Evolutionary conservation across 2,329 filamentous ascomycete species (phyloP), one percentile per base, ranked within the genome.

Genomic region (Cadophora luteo-olivacea): DNA sequence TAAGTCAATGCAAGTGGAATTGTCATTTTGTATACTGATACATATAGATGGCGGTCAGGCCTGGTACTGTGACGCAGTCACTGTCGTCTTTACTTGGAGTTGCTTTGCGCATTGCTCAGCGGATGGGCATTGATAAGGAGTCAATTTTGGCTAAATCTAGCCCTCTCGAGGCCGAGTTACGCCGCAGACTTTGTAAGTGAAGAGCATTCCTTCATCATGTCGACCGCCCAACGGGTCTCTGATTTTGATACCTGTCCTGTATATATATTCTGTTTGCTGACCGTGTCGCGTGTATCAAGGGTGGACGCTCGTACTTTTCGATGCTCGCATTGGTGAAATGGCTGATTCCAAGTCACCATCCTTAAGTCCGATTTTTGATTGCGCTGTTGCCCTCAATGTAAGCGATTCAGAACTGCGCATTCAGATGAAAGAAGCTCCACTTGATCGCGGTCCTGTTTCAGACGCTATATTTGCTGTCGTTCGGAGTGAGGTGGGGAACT

Each of bases 291-390:
- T 12, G 22, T 25, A 16, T 5, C 9, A 14, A 60, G 57, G 57
- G 91, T 93, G 90, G 90, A 87, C 88, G 38, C 82, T 94, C 19
- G 84, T 90, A 16, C 82, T 87, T 32, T 90, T 92, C 72, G 91
- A 94, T 77, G 83, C 85, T 69, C 88, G 91, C 25, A 85, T 92
- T 48, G 85, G 88, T 67, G 91, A 93, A 76, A 85, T 92, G 78
- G 85, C 87, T 3, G 85, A 86, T 61, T 86, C 75, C 66, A 81
- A 78, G 69, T 73, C 73, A 1, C 76, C 72, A n/a, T 19, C 63
- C 2, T 68, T 85, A 16, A 69, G 71, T 69, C 82, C 82, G 1
- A 80, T 78, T 1, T 85, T 82, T 82, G 86, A 88, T 74, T 87
- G 85, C 78, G 84, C 82, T 69, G 78, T 87, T 38, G 87, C 87